These are phyloP conservation scores for Solanum aculeatissimum DNA, from an alignment of 305 asterid genomes.

Conservation along the genomic window DNA sequence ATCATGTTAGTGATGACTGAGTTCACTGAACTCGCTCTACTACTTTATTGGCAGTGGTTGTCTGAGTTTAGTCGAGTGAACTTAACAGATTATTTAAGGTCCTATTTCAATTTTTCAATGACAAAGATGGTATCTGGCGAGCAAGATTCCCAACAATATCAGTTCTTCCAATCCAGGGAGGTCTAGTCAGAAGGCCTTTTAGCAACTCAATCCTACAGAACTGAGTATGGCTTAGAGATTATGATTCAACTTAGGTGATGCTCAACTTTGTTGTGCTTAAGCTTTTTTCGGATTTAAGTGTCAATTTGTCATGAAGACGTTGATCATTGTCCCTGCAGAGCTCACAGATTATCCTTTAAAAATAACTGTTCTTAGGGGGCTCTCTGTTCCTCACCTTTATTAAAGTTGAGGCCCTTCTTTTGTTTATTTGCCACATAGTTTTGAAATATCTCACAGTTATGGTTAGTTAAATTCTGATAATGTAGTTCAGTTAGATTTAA, in stretches of 20 bases:
- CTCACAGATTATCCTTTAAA: neutral
- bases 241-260: neutral
- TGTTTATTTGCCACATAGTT: neutral
- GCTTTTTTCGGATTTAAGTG: neutral
- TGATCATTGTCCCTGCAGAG: neutral
- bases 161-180: neutral
- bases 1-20: neutral
- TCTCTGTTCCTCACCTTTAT: neutral
- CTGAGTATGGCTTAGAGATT: neutral
- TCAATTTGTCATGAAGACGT: neutral
- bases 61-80: neutral
- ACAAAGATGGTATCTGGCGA: neutral
- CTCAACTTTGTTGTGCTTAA: neutral
- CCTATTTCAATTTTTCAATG: neutral
- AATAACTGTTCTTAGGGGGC: neutral
- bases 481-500: neutral
- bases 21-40: neutral
- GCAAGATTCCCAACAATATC: neutral
- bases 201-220: neutral
- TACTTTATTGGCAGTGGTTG: neutral
- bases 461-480: neutral
- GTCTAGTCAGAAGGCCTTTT: neutral
- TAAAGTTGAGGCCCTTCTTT: neutral
- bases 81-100: neutral
- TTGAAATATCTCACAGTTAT: neutral